Conservation (phyloP, 768 basidiomycete genomes). For the Amanita rimosa region DNA sequence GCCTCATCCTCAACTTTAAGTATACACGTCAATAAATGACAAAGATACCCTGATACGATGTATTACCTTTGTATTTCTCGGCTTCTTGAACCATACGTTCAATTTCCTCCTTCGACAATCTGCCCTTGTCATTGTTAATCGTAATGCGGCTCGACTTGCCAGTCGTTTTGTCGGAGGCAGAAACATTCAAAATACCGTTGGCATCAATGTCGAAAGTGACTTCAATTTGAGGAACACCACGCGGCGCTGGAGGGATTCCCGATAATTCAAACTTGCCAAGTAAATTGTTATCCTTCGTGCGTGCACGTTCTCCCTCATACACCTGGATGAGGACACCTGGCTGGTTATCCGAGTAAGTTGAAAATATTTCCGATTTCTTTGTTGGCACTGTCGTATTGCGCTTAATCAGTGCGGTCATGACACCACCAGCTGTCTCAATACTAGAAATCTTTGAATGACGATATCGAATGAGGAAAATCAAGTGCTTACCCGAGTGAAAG, state of each 20-base stretch:
- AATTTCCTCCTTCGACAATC: conserved; percentile 94
- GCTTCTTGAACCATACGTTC: conserved; percentile 96
- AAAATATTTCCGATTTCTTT: conserved; percentile 98
- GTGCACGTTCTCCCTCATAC: conserved; percentile 96
- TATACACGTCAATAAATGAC: background rate
- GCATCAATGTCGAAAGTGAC: conserved; percentile 98
- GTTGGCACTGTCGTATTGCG: conserved; percentile 98
- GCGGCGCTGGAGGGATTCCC: conserved; percentile 92
- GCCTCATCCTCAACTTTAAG: conserved; percentile 74
- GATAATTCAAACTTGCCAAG: conserved; percentile 98
- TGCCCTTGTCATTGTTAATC: conserved; percentile 95
- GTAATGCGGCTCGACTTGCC: conserved; percentile 93
- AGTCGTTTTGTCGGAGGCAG: conserved; percentile 92
- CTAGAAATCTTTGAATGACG: conserved; percentile 18
- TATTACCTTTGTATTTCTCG: conserved; percentile 78
- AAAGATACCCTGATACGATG: background rate
- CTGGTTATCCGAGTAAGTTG: conserved; percentile 97
- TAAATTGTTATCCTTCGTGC: conserved; percentile 97
- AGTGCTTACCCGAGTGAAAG: conserved; percentile 50
- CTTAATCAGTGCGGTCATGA: conserved; percentile 98
- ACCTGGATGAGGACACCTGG: conserved; percentile 98
- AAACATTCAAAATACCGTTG: conserved; percentile 93
- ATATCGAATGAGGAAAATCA: conserved; percentile 18
- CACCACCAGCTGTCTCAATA: conserved; percentile 99
- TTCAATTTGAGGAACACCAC: conserved; percentile 96